Conservation (phyloP, 192 early-diverging fungal species). For the Funneliformis mosseae region DNA sequence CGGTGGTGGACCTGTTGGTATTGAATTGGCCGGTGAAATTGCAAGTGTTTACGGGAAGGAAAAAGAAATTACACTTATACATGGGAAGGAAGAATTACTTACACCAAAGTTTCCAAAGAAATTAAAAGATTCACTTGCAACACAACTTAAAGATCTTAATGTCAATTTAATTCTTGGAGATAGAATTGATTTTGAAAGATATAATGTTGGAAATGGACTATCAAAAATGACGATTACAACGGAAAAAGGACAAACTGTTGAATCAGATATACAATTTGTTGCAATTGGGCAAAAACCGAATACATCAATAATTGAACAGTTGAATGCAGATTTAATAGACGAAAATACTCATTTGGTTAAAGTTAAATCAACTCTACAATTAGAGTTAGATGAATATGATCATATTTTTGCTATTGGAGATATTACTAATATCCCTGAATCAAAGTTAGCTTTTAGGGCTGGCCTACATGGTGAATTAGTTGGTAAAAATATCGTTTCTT, state of each 20-base stretch:
- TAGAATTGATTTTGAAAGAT: not conserved
- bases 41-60: conserved; percentile 37
- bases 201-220: conserved; percentile 6
- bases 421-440: conserved; percentile 48
- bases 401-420: conserved; percentile 52
- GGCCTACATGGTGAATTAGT: conserved; percentile 44
- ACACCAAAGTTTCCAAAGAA: conserved; percentile 37
- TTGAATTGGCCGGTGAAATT: conserved; percentile 63
- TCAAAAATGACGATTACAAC: conserved; percentile 11
- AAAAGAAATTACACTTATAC: conserved; percentile 53
- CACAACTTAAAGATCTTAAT: conserved; percentile 14
- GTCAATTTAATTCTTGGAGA: conserved; percentile 39
- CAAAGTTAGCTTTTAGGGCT: conserved; percentile 48
- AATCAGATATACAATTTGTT: conserved; percentile 42
- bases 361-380: conserved; percentile 46
- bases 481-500: conserved; percentile 44
- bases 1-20: conserved; percentile 64
- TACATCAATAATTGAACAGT: conserved; percentile 3
- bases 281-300: conserved; percentile 37
- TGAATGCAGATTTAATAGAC: conserved; percentile 22
- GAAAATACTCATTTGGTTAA: conserved; percentile 22
- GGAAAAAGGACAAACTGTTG: conserved; percentile 25
- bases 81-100: conserved; percentile 40
- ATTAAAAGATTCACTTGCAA: not conserved
- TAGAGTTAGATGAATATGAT: conserved; percentile 34